These are phyloP conservation scores for Pythium utonaiense DNA, from an alignment of 352 stramenopile species.

Conservation along the genomic window DNA sequence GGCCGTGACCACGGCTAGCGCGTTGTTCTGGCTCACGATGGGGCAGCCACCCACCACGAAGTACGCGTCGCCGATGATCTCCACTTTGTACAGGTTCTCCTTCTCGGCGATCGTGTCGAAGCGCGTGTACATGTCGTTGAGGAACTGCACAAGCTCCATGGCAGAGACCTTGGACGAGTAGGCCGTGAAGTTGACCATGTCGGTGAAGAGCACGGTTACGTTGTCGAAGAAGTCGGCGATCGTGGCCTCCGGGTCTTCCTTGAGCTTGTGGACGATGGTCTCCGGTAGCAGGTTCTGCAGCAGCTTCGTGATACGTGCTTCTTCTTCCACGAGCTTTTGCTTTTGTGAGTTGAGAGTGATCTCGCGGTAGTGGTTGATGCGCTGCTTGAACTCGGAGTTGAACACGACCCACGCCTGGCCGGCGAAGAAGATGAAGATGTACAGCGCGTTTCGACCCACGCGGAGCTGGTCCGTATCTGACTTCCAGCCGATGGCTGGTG, in stretches of 20 bases:
- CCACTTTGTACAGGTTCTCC: conserved; percentile 87
- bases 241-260: conserved; percentile 67
- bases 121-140: conserved; percentile 87
- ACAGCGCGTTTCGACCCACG: conserved; percentile 62
- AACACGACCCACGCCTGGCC: conserved; percentile 83
- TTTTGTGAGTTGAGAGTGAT: conserved; percentile 81
- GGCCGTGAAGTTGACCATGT: conserved; percentile 85
- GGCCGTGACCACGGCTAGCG: conserved; percentile 63
- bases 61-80: conserved; percentile 89
- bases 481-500: conserved; percentile 37
- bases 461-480: conserved; percentile 45
- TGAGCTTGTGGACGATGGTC: conserved; percentile 83
- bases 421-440: conserved; percentile 82
- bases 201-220: conserved; percentile 83
- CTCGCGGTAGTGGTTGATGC: conserved; percentile 84
- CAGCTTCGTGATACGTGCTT: conserved; percentile 73
- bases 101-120: conserved; percentile 86
- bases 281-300: conserved; percentile 76
- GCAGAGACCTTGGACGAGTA: conserved; percentile 79
- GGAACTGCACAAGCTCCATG: conserved; percentile 85
- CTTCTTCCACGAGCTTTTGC: conserved; percentile 81
- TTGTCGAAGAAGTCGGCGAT: conserved; percentile 86
- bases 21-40: conserved; percentile 62
- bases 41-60: conserved; percentile 73
- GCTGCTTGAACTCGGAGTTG: conserved; percentile 83